Conservation (phyloP, 1,139 yeast genomes). For the Candida neerlandica region DNA sequence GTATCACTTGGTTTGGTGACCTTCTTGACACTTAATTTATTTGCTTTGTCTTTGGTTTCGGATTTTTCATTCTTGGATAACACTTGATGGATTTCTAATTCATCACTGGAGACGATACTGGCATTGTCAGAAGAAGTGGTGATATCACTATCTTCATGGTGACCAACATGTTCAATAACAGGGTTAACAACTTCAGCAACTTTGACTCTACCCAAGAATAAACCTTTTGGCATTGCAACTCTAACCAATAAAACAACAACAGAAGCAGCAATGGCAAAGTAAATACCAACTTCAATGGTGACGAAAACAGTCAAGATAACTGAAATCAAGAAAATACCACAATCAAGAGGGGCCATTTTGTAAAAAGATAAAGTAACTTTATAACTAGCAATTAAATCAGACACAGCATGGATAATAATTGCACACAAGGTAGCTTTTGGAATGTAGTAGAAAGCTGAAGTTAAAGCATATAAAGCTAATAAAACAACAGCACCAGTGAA, state of each 20-base stretch:
- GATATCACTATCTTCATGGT: conserved; percentile 9
- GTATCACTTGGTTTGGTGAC: conserved; percentile 20
- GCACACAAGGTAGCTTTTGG: conserved; percentile 89
- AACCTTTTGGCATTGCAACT: conserved; percentile 78
- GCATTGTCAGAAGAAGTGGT: conserved; percentile 15
- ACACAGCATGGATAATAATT: conserved; percentile 92
- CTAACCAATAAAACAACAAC: conserved; percentile 73
- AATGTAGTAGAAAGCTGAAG: conserved; percentile 82
- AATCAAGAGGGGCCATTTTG: conserved; percentile 76
- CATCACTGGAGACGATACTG: conserved; percentile 22
- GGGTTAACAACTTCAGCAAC: conserved; percentile 73
- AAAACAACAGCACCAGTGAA: conserved; percentile 89
- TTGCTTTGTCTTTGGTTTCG: conserved; percentile 22
- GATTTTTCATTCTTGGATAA: conserved; percentile 30
- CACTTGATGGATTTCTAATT: conserved; percentile 48
- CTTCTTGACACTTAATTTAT: conserved; percentile 18
- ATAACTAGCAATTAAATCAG: conserved; percentile 79
- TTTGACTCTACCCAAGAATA: conserved; percentile 76
- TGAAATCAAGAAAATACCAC: conserved; percentile 72
- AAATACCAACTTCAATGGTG: conserved; percentile 85
- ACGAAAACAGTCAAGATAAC: conserved; percentile 80
- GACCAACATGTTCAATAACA: conserved; percentile 27
- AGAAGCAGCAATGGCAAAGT: conserved; percentile 87
- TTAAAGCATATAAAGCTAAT: conserved; percentile 81
- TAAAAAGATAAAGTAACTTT: conserved; percentile 74